Percentiles rank a stretch among this genome's conserved stretches.
Evolutionary conservation across 192 early-diverging fungal genomes (phyloP).

Genomic region (Coemansia sp.): DNA sequence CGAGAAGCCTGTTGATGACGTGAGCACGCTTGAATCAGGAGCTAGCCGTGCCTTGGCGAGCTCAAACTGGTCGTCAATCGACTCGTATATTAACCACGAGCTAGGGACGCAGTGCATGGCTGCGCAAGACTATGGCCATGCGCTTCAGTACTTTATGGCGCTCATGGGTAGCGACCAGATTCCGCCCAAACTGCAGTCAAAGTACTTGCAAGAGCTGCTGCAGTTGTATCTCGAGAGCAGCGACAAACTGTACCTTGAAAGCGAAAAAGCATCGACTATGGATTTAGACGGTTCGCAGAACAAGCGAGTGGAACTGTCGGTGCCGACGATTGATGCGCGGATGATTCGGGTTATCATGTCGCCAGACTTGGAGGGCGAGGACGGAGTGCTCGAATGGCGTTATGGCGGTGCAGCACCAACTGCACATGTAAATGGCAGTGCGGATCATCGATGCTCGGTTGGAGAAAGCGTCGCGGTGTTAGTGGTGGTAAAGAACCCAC

Average conservation of each 20-base stretch:
- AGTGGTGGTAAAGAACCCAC: constrained; percentile 47
- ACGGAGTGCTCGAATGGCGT: constrained; percentile 33
- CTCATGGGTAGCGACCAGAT: constrained; percentile 60
- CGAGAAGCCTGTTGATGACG: neutral
- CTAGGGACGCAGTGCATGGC: constrained; percentile 80
- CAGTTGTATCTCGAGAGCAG: constrained; percentile 45
- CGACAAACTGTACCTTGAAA: constrained; percentile 1
- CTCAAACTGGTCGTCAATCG: constrained; percentile 55
- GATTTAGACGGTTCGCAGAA: neutral
- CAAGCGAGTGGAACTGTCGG: constrained; percentile 54
- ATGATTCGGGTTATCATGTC: constrained; percentile 46
- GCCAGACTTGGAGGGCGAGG: constrained; percentile 47
- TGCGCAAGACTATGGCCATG: constrained; percentile 70
- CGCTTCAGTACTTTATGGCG: constrained; percentile 76
- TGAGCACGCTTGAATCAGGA: neutral
- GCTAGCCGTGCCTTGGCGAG: neutral
- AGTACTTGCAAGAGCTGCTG: constrained; percentile 52
- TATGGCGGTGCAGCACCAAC: constrained; percentile 23
- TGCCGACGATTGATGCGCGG: constrained; percentile 61
- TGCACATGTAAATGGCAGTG: neutral
- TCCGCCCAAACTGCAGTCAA: constrained; percentile 47
- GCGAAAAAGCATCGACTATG: neutral
- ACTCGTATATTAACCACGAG: constrained; percentile 87
- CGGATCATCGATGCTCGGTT: constrained; percentile 36
- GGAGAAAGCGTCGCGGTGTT: constrained; percentile 47